Evolutionary conservation across 225 moss, liverwort and hornwort genomes (phyloP), one percentile per base, ranked within the genome.

Genomic region (Pseudisothecium myosuroides): DNA sequence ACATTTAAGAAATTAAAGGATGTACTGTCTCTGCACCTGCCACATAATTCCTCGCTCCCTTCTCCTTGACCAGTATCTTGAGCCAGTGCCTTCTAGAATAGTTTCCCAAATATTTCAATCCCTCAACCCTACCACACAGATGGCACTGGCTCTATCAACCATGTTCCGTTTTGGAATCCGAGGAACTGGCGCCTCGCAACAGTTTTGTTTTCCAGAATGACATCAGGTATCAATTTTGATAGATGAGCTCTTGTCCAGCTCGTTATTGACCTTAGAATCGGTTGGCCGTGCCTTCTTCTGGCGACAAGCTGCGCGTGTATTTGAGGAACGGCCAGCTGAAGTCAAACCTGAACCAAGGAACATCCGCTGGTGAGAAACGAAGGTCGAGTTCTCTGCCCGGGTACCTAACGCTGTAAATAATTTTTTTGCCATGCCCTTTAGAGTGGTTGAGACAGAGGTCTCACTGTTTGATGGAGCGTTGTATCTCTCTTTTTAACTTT

Each of bases 1-100:
- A 94, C 94, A 45, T 94, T 94, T 79, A 93, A 93, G 80, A 94
- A 94, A 87, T 85, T 94, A 12, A 93, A 93, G 89, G 94, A 94
- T 88, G 93, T 94, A 39, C 92, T 94, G 39, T 87, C 93, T 47
- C 80, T 85, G 63, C 89, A 92, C 86, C 92, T 94, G 50, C 82
- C 92, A 58, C 82, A 84, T 50, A 94, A 90, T 64, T 86, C 84
- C 59, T 88, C 79, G 36, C 80, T 91, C 62, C 76, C 81, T 83
- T 92, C 90, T 86, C 93, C 90, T 80, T 91, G 75, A 86, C 50
- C 79, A 45, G 63, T 45, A 65, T 21, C 49, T 86, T 39, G 87
- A 56, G 28, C 9, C 65, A 36, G 49, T 24, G 24, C 54, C 43
- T 66, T 69, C 67, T 68, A 31, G 89, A 85, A 14, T 10, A 58